Evolutionary conservation across 768 basidiomycete species (phyloP).

Genomic region (Neoboletus magnificus): DNA sequence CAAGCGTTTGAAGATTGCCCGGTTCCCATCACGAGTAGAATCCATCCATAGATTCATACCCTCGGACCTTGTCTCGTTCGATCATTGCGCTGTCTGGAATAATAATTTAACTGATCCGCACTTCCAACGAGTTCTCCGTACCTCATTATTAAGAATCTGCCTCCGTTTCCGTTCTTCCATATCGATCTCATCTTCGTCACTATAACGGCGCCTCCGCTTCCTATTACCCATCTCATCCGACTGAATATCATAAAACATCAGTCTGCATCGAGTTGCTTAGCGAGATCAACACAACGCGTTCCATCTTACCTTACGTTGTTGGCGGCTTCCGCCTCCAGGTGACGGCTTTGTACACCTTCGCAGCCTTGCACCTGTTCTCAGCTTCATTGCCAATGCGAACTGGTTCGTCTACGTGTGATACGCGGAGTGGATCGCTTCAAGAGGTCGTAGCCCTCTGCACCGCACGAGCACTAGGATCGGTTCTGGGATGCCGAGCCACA

Average conservation of each 20-base stretch:
- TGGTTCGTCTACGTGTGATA: conserved; percentile 80
- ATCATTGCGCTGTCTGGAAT: not conserved
- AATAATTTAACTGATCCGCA: too few species aligned
- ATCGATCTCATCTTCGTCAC: too few species aligned
- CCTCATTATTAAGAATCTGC: too few species aligned
- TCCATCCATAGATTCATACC: not conserved
- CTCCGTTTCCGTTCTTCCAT: too few species aligned
- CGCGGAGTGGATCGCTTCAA: conserved; percentile 65
- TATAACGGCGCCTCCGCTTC: too few species aligned
- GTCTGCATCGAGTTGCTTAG: conserved; percentile 35
- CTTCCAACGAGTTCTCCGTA: too few species aligned
- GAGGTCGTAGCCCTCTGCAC: too few species aligned
- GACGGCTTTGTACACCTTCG: conserved; percentile 51
- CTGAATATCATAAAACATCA: conserved; percentile 79
- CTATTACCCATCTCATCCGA: too few species aligned
- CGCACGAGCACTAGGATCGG: conserved; percentile 45
- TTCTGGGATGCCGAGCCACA: conserved; percentile 76
- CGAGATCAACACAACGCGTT: not conserved
- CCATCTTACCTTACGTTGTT: conserved; percentile 32
- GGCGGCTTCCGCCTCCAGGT: conserved; percentile 61
- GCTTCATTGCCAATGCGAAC: conserved; percentile 68
- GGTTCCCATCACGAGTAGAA: not conserved
- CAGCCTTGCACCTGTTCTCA: too few species aligned
- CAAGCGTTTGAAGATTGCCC: not conserved
- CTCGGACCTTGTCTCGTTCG: not conserved